Conservation (phyloP, 1,139 yeast species). For the Eremothecium coryli region DNA sequence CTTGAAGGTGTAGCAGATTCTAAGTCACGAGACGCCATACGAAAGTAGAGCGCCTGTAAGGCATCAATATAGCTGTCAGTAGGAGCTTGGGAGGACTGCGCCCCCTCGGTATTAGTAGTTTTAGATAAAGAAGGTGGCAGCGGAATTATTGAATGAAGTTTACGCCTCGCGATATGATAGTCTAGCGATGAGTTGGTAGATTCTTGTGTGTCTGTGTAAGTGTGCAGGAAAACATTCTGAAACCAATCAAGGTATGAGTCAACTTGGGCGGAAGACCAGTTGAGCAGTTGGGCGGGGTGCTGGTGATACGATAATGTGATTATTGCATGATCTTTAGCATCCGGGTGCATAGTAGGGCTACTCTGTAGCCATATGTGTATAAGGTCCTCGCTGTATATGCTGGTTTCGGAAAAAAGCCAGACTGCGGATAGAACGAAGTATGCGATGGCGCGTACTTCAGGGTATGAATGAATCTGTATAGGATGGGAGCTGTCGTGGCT, state of each 20-base stretch:
- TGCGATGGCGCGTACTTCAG: constrained; percentile 20
- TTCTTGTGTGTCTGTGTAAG: constrained; percentile 8
- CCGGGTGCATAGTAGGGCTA: too few relatives aligned
- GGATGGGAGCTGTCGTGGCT: constrained; percentile 12
- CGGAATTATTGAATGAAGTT: constrained; percentile 25
- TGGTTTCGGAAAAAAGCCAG: constrained; percentile 18
- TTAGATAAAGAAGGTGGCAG: constrained; percentile 10
- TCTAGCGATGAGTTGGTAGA: constrained; percentile 18
- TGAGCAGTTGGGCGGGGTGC: background rate
- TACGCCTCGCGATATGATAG: constrained; percentile 25
- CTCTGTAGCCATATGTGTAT: too few relatives aligned
- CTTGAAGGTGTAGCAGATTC: background rate
- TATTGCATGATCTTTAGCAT: too few relatives aligned
- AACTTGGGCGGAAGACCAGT: constrained; percentile 19
- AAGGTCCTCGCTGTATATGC: too few relatives aligned
- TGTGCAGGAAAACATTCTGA: constrained; percentile 18
- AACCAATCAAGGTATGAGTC: constrained; percentile 25
- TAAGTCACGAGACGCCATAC: background rate
- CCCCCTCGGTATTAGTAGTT: background rate
- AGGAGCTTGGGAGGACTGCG: background rate
- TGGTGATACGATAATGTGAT: background rate
- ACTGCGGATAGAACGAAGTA: constrained; percentile 18
- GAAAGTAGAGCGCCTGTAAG: background rate
- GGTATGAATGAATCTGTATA: constrained; percentile 11
- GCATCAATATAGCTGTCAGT: background rate